Conservation (phyloP, 2,329 filamentous ascomycete genomes). For the Pleurostoma richardsiae region DNA sequence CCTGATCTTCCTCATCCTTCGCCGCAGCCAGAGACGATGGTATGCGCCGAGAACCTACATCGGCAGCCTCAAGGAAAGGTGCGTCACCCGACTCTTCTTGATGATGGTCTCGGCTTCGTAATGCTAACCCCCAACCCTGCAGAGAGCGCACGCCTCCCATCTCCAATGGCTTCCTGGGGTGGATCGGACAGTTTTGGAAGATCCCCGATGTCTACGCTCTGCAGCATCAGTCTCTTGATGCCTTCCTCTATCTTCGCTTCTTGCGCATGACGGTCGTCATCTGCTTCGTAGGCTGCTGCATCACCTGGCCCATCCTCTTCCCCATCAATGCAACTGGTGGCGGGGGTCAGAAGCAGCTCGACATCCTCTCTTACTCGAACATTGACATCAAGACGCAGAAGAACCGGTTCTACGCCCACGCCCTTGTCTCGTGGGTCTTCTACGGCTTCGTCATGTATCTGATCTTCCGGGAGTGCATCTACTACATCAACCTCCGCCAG, state of each 20-base stretch:
- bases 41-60: slow-evolving; percentile 47
- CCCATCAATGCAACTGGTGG: slow-evolving; percentile 85
- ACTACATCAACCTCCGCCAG: slow-evolving; percentile 88
- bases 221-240: slow-evolving; percentile 10
- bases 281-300: slow-evolving; percentile 74
- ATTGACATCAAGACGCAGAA: slow-evolving; percentile 44
- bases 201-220: slow-evolving; percentile 67
- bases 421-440: slow-evolving; percentile 76
- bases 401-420: slow-evolving; percentile 75
- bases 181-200: slow-evolving; percentile 63
- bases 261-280: slow-evolving; percentile 27
- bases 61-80: slow-evolving; percentile 38
- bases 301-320: slow-evolving; percentile 83
- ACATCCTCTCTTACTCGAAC: slow-evolving; percentile 77
- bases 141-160: slow-evolving; percentile 55
- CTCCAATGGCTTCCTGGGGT: slow-evolving; percentile 59
- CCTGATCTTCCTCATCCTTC: slow-evolving; percentile 37
- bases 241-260: slow-evolving; percentile 9
- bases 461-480: slow-evolving; percentile 82
- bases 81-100: slow-evolving; percentile 2
- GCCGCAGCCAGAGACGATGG: slow-evolving; percentile 37
- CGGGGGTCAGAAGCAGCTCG: slow-evolving; percentile 58
- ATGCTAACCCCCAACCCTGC: background rate
- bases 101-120: background rate
- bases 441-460: slow-evolving; percentile 85